phyloP scores from a whole-genome alignment of 1,284 basidiomycete species.

The Ceratobasidium sp. region DNA sequence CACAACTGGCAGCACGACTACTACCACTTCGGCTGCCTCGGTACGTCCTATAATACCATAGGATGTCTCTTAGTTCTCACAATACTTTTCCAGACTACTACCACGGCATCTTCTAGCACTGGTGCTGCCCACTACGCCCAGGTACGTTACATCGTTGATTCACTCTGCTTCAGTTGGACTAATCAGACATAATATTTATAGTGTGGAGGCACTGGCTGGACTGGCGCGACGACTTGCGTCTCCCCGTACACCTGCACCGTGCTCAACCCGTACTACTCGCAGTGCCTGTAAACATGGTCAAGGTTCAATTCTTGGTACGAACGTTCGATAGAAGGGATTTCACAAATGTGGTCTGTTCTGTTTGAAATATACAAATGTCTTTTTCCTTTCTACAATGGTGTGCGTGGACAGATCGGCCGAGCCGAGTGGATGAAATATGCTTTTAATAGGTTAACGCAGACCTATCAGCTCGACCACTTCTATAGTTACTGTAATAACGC shows the following conservation, averaged over 20 bases:
- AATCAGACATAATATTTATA: background rate
- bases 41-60: background rate
- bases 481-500: too few relatives aligned
- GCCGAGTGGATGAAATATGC: too few relatives aligned
- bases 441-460: too few relatives aligned
- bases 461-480: too few relatives aligned
- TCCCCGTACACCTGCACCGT: slow-evolving; percentile 3
- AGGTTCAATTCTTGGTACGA: too few relatives aligned
- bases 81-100: background rate
- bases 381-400: too few relatives aligned
- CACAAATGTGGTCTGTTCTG: too few relatives aligned
- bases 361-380: too few relatives aligned
- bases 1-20: background rate
- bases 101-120: background rate
- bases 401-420: too few relatives aligned
- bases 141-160: slow-evolving; percentile 1
- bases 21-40: background rate
- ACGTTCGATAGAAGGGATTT: too few relatives aligned
- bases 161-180: background rate
- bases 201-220: slow-evolving; percentile 3
- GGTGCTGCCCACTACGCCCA: background rate
- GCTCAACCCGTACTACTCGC: background rate
- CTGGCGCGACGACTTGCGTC: background rate
- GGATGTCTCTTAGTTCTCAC: background rate
- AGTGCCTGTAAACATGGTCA: slow-evolving; percentile 5